phyloP scores from a whole-genome alignment of 2,329 filamentous ascomycete genomes.

The Sclerotinia subarctica region DNA sequence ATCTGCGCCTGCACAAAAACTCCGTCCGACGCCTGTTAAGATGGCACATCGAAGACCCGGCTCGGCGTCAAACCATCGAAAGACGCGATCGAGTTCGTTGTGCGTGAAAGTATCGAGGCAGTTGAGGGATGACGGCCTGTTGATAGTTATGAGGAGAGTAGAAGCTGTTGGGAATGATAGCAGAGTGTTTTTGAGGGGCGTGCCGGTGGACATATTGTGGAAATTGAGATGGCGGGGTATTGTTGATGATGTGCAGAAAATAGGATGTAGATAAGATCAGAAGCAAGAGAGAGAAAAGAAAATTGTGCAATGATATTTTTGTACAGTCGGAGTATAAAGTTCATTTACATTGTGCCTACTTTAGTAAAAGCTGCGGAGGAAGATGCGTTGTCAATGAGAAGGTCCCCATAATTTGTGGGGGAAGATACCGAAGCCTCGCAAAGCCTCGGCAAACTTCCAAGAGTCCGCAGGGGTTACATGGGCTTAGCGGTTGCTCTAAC shows the following conservation, averaged over 20 bases:
- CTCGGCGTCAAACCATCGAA: conserved; percentile 61
- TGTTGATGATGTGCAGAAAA: conserved; percentile 2
- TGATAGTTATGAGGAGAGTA: conserved; percentile 58
- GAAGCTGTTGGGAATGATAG: conserved; percentile 50
- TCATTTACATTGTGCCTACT: not conserved
- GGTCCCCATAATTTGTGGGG: conserved; percentile 1
- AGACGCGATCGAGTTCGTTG: conserved; percentile 46
- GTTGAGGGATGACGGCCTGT: conserved; percentile 58
- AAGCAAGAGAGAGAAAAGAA: not conserved
- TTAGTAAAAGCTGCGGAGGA: not conserved
- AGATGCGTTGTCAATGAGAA: conserved; percentile 9
- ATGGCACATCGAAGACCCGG: conserved; percentile 56
- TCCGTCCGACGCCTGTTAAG: conserved; percentile 59
- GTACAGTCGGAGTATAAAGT: not conserved
- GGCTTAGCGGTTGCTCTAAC: not conserved
- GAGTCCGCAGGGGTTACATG: not conserved
- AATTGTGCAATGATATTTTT: conserved; percentile 12
- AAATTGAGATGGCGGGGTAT: conserved; percentile 13
- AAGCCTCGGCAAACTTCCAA: not conserved
- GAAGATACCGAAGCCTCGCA: not conserved
- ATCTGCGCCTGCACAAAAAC: conserved; percentile 68
- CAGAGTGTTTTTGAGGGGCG: conserved; percentile 16
- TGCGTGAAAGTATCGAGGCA: conserved; percentile 44
- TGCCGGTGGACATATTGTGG: conserved; percentile 17
- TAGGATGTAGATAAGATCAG: conserved; percentile 2